Conservation (phyloP, 805 yeast species). For the Soucietia sequanensis region DNA sequence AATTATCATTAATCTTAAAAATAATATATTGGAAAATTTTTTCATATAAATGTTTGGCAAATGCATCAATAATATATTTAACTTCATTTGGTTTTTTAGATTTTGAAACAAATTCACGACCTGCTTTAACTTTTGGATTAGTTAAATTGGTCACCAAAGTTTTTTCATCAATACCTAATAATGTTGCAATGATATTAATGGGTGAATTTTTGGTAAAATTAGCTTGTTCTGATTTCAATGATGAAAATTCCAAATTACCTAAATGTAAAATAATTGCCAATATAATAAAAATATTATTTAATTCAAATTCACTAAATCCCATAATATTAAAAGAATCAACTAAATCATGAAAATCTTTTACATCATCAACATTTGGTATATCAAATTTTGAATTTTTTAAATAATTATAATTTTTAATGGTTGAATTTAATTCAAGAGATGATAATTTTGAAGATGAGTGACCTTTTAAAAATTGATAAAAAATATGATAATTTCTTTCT, state of each 20-base stretch:
- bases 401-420: slow-evolving; percentile 49
- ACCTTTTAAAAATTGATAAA: slow-evolving; percentile 82
- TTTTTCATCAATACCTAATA: slow-evolving; percentile 61
- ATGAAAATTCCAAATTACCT: slow-evolving; percentile 78
- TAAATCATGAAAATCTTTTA: slow-evolving; percentile 61
- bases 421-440: slow-evolving; percentile 42
- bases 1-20: slow-evolving; percentile 65
- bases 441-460: slow-evolving; percentile 47
- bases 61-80: slow-evolving; percentile 76
- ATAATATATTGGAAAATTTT: slow-evolving; percentile 77
- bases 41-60: slow-evolving; percentile 85
- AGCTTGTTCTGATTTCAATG: slow-evolving; percentile 76
- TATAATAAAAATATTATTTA: slow-evolving; percentile 56
- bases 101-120: slow-evolving; percentile 80
- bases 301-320: slow-evolving; percentile 61
- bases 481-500: slow-evolving; percentile 92
- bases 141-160: slow-evolving; percentile 59
- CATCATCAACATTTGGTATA: slow-evolving; percentile 77
- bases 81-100: slow-evolving; percentile 80
- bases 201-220: slow-evolving; percentile 50
- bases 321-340: slow-evolving; percentile 67
- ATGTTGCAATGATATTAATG: slow-evolving; percentile 50
- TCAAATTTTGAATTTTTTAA: slow-evolving; percentile 52
- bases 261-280: slow-evolving; percentile 78
- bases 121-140: slow-evolving; percentile 86